A percentile compares a stretch with the other conserved stretches of the same genome.
These are phyloP conservation scores for Vicia villosa DNA, from an alignment of 306 rosid species.

Conservation along the genomic window DNA sequence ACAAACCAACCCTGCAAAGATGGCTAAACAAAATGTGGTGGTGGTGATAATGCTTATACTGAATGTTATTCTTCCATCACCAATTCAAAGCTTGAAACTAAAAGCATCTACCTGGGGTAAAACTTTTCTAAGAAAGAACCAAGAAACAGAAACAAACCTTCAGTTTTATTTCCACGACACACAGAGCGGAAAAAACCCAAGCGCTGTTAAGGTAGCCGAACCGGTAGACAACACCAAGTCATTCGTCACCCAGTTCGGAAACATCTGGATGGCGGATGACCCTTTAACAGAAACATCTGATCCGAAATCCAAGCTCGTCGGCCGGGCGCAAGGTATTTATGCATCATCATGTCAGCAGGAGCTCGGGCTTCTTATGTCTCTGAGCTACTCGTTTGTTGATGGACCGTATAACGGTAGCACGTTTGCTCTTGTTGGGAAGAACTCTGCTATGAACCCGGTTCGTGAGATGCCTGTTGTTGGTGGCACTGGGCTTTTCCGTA, in stretches of 20 bases:
- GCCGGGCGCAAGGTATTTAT: constrained; percentile 81
- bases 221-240: constrained; percentile 44
- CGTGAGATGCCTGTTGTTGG: constrained; percentile 83
- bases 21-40: constrained; percentile 41
- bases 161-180: constrained; percentile 90
- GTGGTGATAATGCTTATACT: constrained; percentile 26
- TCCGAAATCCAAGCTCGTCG: constrained; percentile 67
- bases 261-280: constrained; percentile 68
- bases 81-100: constrained; percentile 25
- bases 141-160: constrained; percentile 56
- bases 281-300: constrained; percentile 69
- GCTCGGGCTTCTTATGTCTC: constrained; percentile 60
- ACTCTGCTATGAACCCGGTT: constrained; percentile 44
- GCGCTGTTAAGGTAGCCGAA: constrained; percentile 61
- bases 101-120: constrained; percentile 42
- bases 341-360: constrained; percentile 67
- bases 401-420: constrained; percentile 70
- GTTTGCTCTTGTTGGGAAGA: constrained; percentile 63
- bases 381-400: constrained; percentile 59
- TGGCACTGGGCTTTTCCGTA: constrained; percentile 75
- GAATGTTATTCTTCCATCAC: constrained; percentile 5
- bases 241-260: constrained; percentile 56
- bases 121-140: constrained; percentile 14
- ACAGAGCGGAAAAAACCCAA: constrained; percentile 66
- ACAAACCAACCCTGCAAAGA: neutral